Conservation (phyloP, 2,329 filamentous ascomycete genomes). For the Fusarium sp. region DNA sequence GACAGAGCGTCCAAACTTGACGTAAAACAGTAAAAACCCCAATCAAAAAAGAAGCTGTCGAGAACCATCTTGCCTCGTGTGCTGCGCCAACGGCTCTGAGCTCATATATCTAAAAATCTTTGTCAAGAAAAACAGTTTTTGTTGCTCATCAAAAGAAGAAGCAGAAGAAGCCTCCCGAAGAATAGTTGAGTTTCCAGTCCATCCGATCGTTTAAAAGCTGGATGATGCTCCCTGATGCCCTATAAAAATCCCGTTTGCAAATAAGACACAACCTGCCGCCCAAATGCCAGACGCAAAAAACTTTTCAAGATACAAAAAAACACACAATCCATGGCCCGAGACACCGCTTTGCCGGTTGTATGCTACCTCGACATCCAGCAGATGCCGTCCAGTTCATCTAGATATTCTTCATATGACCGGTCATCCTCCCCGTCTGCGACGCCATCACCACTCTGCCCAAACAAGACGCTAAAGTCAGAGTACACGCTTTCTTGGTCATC, state of each 20-base stretch:
- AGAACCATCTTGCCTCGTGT: slow-evolving; percentile 2
- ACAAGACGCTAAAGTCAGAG: slow-evolving; percentile 66
- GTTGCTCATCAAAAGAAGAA: background rate
- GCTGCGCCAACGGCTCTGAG: slow-evolving; percentile 2
- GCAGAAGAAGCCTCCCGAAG: background rate
- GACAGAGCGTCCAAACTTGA: slow-evolving; percentile 71
- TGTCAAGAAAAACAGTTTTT: background rate
- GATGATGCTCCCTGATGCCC: slow-evolving; percentile 8
- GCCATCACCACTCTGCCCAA: slow-evolving; percentile 51
- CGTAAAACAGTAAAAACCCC: slow-evolving; percentile 3
- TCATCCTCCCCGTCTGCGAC: slow-evolving; percentile 48
- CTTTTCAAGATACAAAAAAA: slow-evolving; percentile 23
- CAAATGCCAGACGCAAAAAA: slow-evolving; percentile 12
- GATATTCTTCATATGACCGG: slow-evolving; percentile 65
- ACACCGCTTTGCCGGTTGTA: background rate
- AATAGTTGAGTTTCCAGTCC: background rate
- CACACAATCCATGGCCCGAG: background rate
- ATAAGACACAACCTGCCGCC: slow-evolving; percentile 5
- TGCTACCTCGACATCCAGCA: slow-evolving; percentile 55
- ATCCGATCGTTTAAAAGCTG: slow-evolving; percentile 3
- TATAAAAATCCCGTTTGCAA: slow-evolving; percentile 4
- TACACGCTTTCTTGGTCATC: slow-evolving; percentile 65
- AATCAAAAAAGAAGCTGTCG: background rate
- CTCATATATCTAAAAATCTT: slow-evolving; percentile 16
- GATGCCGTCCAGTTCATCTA: slow-evolving; percentile 68